Evolutionary conservation across 352 stramenopile species (phyloP), one percentile per base, ranked within the genome.

Genomic region (Plasmopara muralis): DNA sequence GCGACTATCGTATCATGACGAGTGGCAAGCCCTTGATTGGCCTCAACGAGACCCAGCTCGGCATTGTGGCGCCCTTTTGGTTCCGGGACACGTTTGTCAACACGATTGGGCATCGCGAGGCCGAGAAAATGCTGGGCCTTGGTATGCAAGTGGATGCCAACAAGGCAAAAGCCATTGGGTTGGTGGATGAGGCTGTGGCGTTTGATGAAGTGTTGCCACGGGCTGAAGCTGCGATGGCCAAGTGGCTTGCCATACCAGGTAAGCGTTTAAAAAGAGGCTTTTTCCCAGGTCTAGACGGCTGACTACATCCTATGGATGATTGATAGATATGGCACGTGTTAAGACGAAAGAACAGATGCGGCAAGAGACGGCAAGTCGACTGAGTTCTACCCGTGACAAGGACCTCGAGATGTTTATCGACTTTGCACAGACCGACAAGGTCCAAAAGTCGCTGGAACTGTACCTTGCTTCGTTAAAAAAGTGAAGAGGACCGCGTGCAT

Each of bases 1-100:
- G 89, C 64, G 92, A 98, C 74, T 98, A 96, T 66, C 83, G 94
- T 16, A 70, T 98, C 50, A 97, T 98, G 87, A 79, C 85, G n/a
- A 70, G 59, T 9, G 83, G 78, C 10, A 86, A 89, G 47, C 72
- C 77, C n/a, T 75, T 84, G 31, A 97, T 98, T 59, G 93, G 93
- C 9, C 70, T 98, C 31, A 98, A 98, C 60, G 93, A 98, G 74
- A 96, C 89, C 6, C 77, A 95, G 56, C 62, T 98, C 30, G 93
- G 94, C 33, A 97, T 98, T 43, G 81, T 91, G 34, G 85, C 82
- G 13, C 75, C 80, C 5, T 85, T 73, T 47, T 92, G 83, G 81
- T 88, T 93, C 42, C 73, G 73, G 18, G 75, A 86, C 47, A 85
- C 77, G 30, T 89, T 93, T 55, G 66, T 90, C 43, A 93, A 93